A percentile compares a stretch with the other conserved stretches of the same genome.
These are phyloP conservation scores for Wallacemonas sp. DNA, from an alignment of 208 protist genomes.

Conservation along the genomic window DNA sequence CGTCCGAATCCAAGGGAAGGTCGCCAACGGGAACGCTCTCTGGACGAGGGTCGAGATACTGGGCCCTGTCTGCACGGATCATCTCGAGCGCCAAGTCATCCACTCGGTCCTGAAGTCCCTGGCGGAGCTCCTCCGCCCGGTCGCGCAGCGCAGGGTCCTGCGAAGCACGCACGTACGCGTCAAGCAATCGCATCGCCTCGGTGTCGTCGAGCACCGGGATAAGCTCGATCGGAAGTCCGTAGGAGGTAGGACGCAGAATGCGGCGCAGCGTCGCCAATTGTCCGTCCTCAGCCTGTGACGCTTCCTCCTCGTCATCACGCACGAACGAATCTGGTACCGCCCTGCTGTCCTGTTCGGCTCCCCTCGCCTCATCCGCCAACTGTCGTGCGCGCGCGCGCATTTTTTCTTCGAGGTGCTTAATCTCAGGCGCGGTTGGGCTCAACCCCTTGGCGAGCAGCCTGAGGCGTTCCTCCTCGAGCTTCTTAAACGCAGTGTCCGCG, in stretches of 20 bases:
- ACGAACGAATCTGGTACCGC: not conserved
- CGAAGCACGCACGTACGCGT: slow-evolving; percentile 11
- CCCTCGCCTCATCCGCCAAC: slow-evolving; percentile 15
- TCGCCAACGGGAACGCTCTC: slow-evolving; percentile 28
- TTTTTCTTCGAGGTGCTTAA: slow-evolving; percentile 10
- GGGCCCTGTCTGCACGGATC: slow-evolving; percentile 21
- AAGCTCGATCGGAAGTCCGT: slow-evolving; percentile 30
- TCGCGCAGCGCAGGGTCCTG: slow-evolving; percentile 5
- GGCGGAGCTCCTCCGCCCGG: slow-evolving; percentile 6
- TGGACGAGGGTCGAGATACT: slow-evolving; percentile 34
- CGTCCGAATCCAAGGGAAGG: slow-evolving; percentile 32
- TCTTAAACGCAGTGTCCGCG: slow-evolving; percentile 45
- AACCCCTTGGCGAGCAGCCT: slow-evolving; percentile 32
- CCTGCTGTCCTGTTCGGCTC: not conserved
- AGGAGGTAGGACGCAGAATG: slow-evolving; percentile 18
- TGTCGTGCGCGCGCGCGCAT: slow-evolving; percentile 15
- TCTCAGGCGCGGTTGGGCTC: not conserved
- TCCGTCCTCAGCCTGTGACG: not conserved
- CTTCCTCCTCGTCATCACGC: not conserved
- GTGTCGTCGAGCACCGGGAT: slow-evolving; percentile 26
- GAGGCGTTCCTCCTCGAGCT: slow-evolving; percentile 58
- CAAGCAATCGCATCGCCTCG: slow-evolving; percentile 12
- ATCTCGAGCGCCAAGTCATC: slow-evolving; percentile 35
- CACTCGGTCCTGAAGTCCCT: slow-evolving; percentile 32
- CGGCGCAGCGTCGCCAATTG: not conserved